Conservation (phyloP, 208 protist species). For the Crithidia acanthocephali region DNA sequence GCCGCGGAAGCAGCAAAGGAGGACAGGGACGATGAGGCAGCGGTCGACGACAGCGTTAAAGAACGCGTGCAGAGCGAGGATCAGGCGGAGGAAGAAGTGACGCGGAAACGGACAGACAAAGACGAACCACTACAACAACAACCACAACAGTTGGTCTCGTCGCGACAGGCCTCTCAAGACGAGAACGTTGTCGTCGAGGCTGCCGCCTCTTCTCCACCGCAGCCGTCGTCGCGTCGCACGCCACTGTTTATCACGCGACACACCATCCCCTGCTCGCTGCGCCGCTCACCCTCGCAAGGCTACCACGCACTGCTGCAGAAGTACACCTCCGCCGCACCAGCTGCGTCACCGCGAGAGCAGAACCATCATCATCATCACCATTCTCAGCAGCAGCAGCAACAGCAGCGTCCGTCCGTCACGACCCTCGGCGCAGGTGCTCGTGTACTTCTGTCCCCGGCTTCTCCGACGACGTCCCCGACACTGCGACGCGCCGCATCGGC, state of each 20-base stretch:
- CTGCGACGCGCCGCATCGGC: constrained; percentile 9
- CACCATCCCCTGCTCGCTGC: constrained; percentile 38
- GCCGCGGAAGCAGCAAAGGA: no score
- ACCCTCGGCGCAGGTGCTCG: neutral
- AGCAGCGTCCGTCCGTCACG: neutral
- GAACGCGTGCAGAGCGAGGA: neutral
- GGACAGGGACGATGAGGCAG: no score
- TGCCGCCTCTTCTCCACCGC: neutral
- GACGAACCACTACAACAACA: no score
- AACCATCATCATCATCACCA: neutral
- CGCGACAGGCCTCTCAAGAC: no score
- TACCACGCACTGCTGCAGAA: constrained; percentile 29
- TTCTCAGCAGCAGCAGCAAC: neutral
- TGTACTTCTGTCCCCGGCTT: neutral
- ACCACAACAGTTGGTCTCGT: no score
- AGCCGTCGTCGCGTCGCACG: neutral
- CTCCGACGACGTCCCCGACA: neutral
- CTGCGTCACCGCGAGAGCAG: neutral
- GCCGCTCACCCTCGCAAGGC: constrained; percentile 8
- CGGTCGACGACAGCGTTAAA: no score
- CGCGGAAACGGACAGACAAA: neutral
- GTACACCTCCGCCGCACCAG: constrained; percentile 4
- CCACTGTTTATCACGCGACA: constrained; percentile 27
- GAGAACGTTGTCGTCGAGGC: no score
- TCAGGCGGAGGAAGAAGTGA: neutral